Percentiles rank a stretch among this genome's conserved stretches.
Evolutionary conservation across 805 yeast genomes (phyloP).

Genomic region (Metschnikowia peoriensis): DNA sequence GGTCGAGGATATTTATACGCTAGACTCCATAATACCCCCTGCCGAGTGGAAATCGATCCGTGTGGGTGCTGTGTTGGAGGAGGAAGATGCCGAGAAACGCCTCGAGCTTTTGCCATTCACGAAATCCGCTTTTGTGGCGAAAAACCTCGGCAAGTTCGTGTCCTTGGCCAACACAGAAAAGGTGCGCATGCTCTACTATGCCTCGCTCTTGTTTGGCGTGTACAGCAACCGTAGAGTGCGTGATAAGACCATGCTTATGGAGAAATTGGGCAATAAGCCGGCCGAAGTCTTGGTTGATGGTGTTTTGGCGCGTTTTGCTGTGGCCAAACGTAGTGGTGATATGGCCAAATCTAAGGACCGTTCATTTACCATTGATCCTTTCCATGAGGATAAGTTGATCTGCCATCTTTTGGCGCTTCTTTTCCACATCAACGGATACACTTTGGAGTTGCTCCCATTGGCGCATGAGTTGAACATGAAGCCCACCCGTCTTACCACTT

Average conservation of each 20-base stretch:
- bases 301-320: slow-evolving; percentile 68
- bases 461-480: slow-evolving; percentile 83
- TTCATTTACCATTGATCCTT: slow-evolving; percentile 82
- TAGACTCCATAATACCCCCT: slow-evolving; percentile 65
- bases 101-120: slow-evolving; percentile 61
- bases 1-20: slow-evolving; percentile 80
- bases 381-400: slow-evolving; percentile 79
- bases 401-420: slow-evolving; percentile 73
- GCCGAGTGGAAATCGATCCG: slow-evolving; percentile 63
- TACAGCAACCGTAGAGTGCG: slow-evolving; percentile 68
- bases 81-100: slow-evolving; percentile 45
- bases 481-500: slow-evolving; percentile 63
- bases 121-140: slow-evolving; percentile 55
- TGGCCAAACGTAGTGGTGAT: slow-evolving; percentile 50
- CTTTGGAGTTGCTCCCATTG: slow-evolving; percentile 73
- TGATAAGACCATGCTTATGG: slow-evolving; percentile 56
- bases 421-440: slow-evolving; percentile 72
- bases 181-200: slow-evolving; percentile 72
- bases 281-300: slow-evolving; percentile 73
- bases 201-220: slow-evolving; percentile 76
- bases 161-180: slow-evolving; percentile 48
- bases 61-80: slow-evolving; percentile 59
- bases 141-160: slow-evolving; percentile 41
- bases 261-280: slow-evolving; percentile 60
- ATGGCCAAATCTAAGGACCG: slow-evolving; percentile 68